A percentile compares a stretch with the other conserved stretches of the same genome.
Evolutionary conservation across 2,329 filamentous ascomycete species (phyloP).

Genomic region (Venturia carpophila): DNA sequence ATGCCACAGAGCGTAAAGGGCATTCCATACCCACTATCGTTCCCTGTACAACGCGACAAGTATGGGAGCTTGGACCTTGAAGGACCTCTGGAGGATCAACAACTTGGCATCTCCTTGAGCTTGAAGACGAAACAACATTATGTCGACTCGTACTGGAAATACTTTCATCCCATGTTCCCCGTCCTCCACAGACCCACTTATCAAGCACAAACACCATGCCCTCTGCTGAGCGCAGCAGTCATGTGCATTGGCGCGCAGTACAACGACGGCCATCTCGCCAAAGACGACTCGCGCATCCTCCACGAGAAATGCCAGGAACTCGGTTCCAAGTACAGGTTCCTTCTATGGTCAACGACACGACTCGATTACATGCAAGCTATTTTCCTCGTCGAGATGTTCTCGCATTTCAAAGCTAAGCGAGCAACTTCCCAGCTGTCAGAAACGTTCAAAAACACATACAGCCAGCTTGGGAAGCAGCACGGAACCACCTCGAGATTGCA

Average conservation of each 20-base stretch:
- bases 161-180: conserved; percentile 39
- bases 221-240: conserved; percentile 39
- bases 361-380: conserved; percentile 38
- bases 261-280: conserved; percentile 29
- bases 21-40: conserved; percentile 14
- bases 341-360: conserved; percentile 24
- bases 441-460: conserved; percentile 33
- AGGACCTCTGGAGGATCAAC: conserved; percentile 16
- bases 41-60: conserved; percentile 2
- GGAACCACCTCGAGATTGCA: conserved; percentile 19
- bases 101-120: conserved; percentile 17
- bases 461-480: conserved; percentile 20
- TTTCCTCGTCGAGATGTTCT: conserved; percentile 37
- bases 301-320: conserved; percentile 37
- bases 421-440: conserved; percentile 31
- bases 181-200: conserved; percentile 37
- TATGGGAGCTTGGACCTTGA: conserved; percentile 17
- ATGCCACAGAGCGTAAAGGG: not conserved
- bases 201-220: conserved; percentile 30
- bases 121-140: conserved; percentile 18
- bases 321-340: conserved; percentile 25
- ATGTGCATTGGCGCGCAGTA: conserved; percentile 38
- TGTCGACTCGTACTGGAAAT: conserved; percentile 38
- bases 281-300: conserved; percentile 31
- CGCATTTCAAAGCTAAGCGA: conserved; percentile 36